Evolutionary conservation across 148 eudicot species (phyloP).

Genomic region (Cornus kousa): DNA sequence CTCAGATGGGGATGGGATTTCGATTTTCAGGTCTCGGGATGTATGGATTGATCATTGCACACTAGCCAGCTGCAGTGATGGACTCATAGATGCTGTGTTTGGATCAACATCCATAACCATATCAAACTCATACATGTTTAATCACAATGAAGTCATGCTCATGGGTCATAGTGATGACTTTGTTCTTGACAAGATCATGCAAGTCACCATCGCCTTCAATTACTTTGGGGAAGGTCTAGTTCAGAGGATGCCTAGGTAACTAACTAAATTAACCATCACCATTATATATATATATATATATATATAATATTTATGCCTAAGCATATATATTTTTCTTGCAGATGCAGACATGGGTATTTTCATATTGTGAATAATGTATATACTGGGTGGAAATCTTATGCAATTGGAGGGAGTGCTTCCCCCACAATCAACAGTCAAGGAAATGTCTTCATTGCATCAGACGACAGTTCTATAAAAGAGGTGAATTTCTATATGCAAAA

Average conservation of each 20-base stretch:
- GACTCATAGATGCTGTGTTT: conserved; percentile 21
- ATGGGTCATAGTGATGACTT: conserved; percentile 25
- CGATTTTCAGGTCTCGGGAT: conserved; percentile 17
- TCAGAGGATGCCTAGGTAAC: conserved; percentile 29
- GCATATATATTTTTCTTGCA: conserved; percentile 6
- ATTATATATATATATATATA: too few species aligned
- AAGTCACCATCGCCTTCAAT: conserved; percentile 26
- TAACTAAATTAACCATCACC: background rate
- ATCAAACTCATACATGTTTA: conserved; percentile 24
- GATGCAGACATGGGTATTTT: conserved; percentile 29
- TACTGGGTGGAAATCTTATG: conserved; percentile 25
- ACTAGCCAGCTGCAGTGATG: conserved; percentile 14
- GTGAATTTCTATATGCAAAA: background rate
- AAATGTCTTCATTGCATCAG: conserved; percentile 22
- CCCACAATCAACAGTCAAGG: conserved; percentile 31
- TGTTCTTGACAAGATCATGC: conserved; percentile 22
- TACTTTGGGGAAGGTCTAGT: conserved; percentile 29
- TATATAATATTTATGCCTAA: background rate
- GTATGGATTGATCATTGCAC: conserved; percentile 27
- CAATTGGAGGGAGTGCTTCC: conserved; percentile 27
- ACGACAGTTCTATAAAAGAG: conserved; percentile 18
- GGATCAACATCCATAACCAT: conserved; percentile 23
- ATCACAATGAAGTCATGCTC: conserved; percentile 26
- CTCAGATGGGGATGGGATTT: conserved; percentile 30
- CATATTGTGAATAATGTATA: conserved; percentile 27